Conservation (phyloP, 164 flowering plant genomes). For the Vitis rupestris region DNA sequence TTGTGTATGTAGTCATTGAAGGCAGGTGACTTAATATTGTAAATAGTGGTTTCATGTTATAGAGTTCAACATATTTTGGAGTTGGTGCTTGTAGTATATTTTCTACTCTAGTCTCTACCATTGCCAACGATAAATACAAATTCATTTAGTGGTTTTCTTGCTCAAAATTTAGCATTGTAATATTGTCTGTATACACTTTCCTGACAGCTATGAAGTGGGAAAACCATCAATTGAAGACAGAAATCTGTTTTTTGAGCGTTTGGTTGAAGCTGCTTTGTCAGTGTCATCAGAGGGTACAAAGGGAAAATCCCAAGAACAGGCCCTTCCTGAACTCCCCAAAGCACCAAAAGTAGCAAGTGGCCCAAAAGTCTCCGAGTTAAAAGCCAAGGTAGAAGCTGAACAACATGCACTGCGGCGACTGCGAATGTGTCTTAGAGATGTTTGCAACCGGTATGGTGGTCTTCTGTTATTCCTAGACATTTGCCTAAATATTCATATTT, state of each 20-base stretch:
- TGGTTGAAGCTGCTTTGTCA: conserved; percentile 81
- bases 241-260: conserved; percentile 63
- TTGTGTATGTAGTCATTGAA: no score
- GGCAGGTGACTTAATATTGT: no score
- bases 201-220: conserved; percentile 63
- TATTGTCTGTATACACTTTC: not conserved
- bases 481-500: not conserved
- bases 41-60: no score
- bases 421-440: conserved; percentile 97
- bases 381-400: conserved; percentile 95
- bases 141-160: not conserved
- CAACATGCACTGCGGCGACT: conserved; percentile 96
- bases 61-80: no score
- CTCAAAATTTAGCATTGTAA: not conserved
- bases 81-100: no score
- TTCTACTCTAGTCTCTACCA: no score
- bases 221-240: conserved; percentile 71
- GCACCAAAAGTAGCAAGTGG: conserved; percentile 80
- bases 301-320: conserved; percentile 38
- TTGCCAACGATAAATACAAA: not conserved
- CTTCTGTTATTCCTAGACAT: not conserved
- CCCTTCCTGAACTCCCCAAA: conserved; percentile 78
- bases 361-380: conserved; percentile 87
- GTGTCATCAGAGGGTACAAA: conserved; percentile 42
- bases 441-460: conserved; percentile 81